phyloP scores from a whole-genome alignment of 768 basidiomycete species.

The Tylopilus subfusipes region DNA sequence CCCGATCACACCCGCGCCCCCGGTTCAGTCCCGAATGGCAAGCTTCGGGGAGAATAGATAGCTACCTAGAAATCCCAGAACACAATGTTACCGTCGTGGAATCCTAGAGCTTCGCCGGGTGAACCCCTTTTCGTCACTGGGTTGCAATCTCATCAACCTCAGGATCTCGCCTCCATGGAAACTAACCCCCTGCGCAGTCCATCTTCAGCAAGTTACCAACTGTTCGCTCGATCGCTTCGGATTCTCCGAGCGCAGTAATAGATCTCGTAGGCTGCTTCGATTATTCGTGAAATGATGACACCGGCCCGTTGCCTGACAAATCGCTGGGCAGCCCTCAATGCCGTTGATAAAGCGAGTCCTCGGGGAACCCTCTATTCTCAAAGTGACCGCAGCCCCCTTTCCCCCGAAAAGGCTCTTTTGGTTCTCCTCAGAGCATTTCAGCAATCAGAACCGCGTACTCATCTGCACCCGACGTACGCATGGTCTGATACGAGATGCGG shows the following conservation, averaged over 20 bases:
- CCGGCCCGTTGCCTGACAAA: background rate
- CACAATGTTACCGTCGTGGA: background rate
- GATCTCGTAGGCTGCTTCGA: background rate
- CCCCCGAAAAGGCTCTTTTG: too few species aligned
- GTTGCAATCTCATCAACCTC: background rate
- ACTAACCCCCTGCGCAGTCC: background rate
- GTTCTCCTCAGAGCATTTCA: background rate
- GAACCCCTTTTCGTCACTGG: background rate
- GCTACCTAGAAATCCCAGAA: background rate
- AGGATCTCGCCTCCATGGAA: background rate
- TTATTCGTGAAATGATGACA: background rate
- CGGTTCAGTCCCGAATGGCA: background rate
- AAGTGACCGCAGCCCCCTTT: background rate
- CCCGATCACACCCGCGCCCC: slow-evolving; percentile 27
- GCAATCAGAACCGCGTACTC: background rate
- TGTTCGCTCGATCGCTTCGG: background rate
- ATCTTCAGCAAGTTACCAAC: background rate
- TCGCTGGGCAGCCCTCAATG: background rate
- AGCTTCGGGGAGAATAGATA: slow-evolving; percentile 4
- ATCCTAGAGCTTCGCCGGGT: background rate
- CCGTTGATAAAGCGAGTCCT: background rate
- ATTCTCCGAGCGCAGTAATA: background rate
- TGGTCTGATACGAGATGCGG: slow-evolving; percentile 1
- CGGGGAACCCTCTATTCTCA: background rate
- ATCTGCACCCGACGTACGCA: background rate